Evolutionary conservation across 1,139 yeast genomes (phyloP).

Genomic region (Zygoascus meyerae): DNA sequence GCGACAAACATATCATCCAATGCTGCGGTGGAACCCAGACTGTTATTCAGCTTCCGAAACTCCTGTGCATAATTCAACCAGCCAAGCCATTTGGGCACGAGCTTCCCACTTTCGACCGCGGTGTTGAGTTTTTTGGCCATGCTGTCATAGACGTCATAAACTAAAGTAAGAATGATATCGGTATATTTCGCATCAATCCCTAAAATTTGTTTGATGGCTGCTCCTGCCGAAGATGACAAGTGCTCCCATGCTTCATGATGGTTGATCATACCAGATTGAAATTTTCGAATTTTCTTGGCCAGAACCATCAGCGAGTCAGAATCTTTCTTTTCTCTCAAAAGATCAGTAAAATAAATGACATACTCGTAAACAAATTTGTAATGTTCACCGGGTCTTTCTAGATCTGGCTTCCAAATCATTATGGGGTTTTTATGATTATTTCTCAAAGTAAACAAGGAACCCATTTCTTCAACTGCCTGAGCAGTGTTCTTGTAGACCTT

Average conservation of each 20-base stretch:
- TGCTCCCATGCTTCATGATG: constrained; percentile 61
- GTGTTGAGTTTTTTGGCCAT: constrained; percentile 21
- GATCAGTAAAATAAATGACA: constrained; percentile 53
- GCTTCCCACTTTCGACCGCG: constrained; percentile 16
- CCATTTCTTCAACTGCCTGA: constrained; percentile 61
- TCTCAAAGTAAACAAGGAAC: constrained; percentile 56
- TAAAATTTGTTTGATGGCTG: constrained; percentile 44
- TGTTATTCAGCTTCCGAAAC: constrained; percentile 67
- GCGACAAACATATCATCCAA: constrained; percentile 71
- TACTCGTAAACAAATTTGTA: constrained; percentile 73
- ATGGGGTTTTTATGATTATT: constrained; percentile 62
- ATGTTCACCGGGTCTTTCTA: constrained; percentile 90
- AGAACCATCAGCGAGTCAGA: constrained; percentile 53
- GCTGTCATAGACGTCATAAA: constrained; percentile 41
- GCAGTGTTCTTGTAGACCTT: constrained; percentile 49
- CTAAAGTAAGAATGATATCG: constrained; percentile 48
- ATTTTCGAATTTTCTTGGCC: constrained; percentile 65
- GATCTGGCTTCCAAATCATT: constrained; percentile 89
- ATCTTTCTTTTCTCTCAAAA: constrained; percentile 52
- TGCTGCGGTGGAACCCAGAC: constrained; percentile 73
- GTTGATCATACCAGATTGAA: constrained; percentile 66
- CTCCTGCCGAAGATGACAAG: constrained; percentile 45
- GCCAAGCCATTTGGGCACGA: constrained; percentile 6
- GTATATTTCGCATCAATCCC: constrained; percentile 46
- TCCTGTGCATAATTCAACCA: constrained; percentile 45